A percentile compares a stretch with the other conserved stretches of the same genome.
These are phyloP conservation scores for Mallotus japonicus DNA, from an alignment of 441 rosid species.

Conservation along the genomic window DNA sequence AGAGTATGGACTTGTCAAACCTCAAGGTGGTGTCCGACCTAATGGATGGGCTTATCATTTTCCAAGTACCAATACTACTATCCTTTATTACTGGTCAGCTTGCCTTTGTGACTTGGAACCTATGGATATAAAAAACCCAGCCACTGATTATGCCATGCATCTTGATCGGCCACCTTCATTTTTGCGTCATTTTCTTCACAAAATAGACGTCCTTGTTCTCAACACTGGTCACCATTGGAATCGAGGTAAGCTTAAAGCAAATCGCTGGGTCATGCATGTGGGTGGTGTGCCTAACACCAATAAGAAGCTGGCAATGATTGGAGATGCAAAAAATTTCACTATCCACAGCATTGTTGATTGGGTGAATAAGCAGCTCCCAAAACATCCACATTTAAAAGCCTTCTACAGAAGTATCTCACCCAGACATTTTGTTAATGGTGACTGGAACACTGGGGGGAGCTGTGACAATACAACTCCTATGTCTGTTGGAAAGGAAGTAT, in stretches of 20 bases:
- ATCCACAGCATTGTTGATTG: slow-evolving; percentile 75
- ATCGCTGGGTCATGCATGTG: slow-evolving; percentile 81
- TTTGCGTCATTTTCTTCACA: slow-evolving; percentile 52
- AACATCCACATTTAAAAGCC: slow-evolving; percentile 57
- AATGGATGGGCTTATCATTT: slow-evolving; percentile 88
- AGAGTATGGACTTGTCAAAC: slow-evolving; percentile 63
- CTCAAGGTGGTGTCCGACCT: slow-evolving; percentile 63
- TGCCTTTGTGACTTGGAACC: slow-evolving; percentile 77
- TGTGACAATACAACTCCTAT: slow-evolving; percentile 77
- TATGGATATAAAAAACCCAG: slow-evolving; percentile 44
- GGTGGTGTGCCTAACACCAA: slow-evolving; percentile 61
- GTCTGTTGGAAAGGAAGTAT: slow-evolving; percentile 76
- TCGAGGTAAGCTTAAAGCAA: slow-evolving; percentile 70
- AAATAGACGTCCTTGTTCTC: slow-evolving; percentile 66
- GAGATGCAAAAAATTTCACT: slow-evolving; percentile 76
- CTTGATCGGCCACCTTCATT: slow-evolving; percentile 91
- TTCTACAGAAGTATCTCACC: slow-evolving; percentile 90
- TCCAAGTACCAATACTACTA: slow-evolving; percentile 70
- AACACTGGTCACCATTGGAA: slow-evolving; percentile 98
- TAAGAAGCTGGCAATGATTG: slow-evolving; percentile 62
- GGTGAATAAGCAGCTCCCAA: slow-evolving; percentile 69
- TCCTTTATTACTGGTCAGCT: slow-evolving; percentile 89
- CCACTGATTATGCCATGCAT: slow-evolving; percentile 82
- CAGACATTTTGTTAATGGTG: slow-evolving; percentile 84
- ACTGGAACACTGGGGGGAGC: slow-evolving; percentile 98